Base-by-base conservation (phyloP, 805 yeast genomes). In the Candida fluviatilis region DNA sequence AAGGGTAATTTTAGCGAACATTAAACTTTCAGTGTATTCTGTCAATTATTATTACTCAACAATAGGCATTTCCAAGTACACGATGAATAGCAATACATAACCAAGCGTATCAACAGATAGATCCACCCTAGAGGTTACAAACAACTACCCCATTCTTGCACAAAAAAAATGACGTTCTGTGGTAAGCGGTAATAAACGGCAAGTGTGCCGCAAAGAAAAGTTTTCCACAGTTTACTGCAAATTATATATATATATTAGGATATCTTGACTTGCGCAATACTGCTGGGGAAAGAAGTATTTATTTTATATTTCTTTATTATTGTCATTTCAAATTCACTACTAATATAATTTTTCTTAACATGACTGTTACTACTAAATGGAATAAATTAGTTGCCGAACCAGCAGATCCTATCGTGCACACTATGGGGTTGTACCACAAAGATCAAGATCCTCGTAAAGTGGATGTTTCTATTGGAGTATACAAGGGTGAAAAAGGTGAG, bases 401-500 rank as follows among this genome's bases (percentile, higher is more conserved):
- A 5, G 47, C 55, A 10, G 68, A 62, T 41, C 64, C 65, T 15
- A 61, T 62, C 17, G 46, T 57, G 18, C 43, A 49, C 26, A 50
- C 54, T 14, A 46, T 53, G 49, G 34, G 39, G 4, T 39, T 38
- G 17, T 58, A 43, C 42, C 40, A 37, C 3, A 24, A 37, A 6
- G 74, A 69, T 49, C 37, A 51, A 13, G 28, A 43, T 35, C 61
- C 67, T 12, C 30, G 50, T 24, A 67, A 68, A 46, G 55, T 69
- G 19, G 73, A 69, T 42, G 65, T 69, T 15, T 54, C 67, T 23
- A 68, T 69, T 21, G 75, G 75, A 11, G 74, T 70, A n/a, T 69
- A 68, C 52, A 67, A 67, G 38, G 60, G 64, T 23, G 71, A 61
- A 36, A 50, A 52, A 13, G 72, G 71, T 2, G 50, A 52, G 23